A percentile compares a stretch with the other conserved stretches of the same genome.
phyloP scores from a whole-genome alignment of 192 early-diverging fungal genomes.

The Rhizophagus clarus region DNA sequence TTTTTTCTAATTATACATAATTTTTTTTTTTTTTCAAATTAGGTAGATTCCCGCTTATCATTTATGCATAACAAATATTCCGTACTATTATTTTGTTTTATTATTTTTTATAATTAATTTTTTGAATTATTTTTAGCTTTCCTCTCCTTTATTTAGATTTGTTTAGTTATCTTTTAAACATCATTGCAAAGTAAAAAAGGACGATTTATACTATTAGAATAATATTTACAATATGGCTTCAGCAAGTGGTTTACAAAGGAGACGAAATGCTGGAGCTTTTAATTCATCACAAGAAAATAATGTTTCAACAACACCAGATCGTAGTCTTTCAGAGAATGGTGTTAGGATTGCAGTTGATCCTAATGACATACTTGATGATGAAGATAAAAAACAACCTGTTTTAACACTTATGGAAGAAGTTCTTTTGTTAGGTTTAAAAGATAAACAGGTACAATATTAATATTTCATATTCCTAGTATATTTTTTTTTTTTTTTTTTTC shows the following conservation, averaged over 20 bases:
- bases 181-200: no score
- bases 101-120: no score
- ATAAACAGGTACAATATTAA: slow-evolving; percentile 66
- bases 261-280: slow-evolving; percentile 37
- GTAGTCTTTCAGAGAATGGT: slow-evolving; percentile 33
- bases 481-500: slow-evolving; percentile 22
- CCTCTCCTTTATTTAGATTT: no score
- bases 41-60: no score
- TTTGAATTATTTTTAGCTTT: no score
- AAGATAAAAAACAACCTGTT: slow-evolving; percentile 60
- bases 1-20: no score
- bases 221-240: slow-evolving; percentile 33
- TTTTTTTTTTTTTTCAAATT: no score
- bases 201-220: no score
- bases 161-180: no score
- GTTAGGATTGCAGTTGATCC: slow-evolving; percentile 56
- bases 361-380: slow-evolving; percentile 56
- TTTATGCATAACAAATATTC: no score
- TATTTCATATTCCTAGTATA: neutral
- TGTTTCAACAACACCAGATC: neutral
- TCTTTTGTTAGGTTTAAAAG: slow-evolving; percentile 91
- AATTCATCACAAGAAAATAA: slow-evolving; percentile 35
- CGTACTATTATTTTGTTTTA: no score
- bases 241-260: slow-evolving; percentile 42
- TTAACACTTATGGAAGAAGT: slow-evolving; percentile 98